These are phyloP conservation scores for Oryza coarctata DNA, from an alignment of 176 grass and related monocot genomes.

Conservation along the genomic window DNA sequence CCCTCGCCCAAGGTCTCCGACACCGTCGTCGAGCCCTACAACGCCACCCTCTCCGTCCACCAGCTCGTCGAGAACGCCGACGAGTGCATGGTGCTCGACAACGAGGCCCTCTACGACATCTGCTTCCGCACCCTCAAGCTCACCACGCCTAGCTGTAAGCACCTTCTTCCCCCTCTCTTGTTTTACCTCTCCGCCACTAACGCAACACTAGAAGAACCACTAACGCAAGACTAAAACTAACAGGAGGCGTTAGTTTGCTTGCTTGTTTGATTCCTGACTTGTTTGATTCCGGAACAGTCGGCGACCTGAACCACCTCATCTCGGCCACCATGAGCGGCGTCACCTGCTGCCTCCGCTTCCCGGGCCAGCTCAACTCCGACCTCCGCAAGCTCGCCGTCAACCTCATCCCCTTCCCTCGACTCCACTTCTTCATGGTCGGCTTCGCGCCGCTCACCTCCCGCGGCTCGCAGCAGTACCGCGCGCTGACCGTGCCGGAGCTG, in stretches of 20 bases:
- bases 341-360: conserved; percentile 89
- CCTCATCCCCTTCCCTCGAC: conserved; percentile 84
- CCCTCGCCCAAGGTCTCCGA: conserved; percentile 76
- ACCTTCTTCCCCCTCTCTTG: no score
- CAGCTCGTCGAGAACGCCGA: conserved; percentile 81
- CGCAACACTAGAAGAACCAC: no score
- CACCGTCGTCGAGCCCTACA: conserved; percentile 81
- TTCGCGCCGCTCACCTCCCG: conserved; percentile 80
- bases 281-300: no score
- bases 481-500: conserved; percentile 71
- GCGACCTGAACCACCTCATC: conserved; percentile 81
- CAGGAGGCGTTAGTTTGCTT: no score
- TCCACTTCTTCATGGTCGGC: conserved; percentile 93
- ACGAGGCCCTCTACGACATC: conserved; percentile 76
- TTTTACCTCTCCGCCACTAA: background rate
- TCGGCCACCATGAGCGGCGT: conserved; percentile 86
- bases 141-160: conserved; percentile 62
- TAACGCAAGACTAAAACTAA: no score
- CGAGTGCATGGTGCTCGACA: conserved; percentile 84
- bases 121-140: conserved; percentile 77
- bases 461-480: conserved; percentile 81
- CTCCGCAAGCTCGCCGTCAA: conserved; percentile 83
- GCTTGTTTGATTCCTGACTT: background rate
- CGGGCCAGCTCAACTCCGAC: conserved; percentile 81
- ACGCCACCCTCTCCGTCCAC: conserved; percentile 71